Base-by-base conservation (phyloP, 768 basidiomycete genomes). In the Phaffia australis region DNA sequence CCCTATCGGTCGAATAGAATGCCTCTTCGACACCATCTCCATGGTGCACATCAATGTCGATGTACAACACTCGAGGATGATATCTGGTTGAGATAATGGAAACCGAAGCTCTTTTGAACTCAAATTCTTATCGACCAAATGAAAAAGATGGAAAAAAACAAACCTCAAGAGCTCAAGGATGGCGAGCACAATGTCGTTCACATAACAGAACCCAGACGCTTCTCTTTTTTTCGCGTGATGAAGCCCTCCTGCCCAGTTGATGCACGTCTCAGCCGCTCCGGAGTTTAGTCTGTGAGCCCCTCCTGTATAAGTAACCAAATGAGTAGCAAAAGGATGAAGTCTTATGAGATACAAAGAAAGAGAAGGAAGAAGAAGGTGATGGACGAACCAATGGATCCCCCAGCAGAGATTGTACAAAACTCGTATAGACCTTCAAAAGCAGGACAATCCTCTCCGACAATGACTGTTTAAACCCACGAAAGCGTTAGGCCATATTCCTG, bases 171-270 rank as follows among this genome's bases (percentile, higher is more conserved):
- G 84, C 76, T 95, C 94, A 57, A 99, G 81, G 49, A 95, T 94
- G 54, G 85, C 87, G 29, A 98, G 85, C 0, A 95, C 92, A 74
- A 97, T 99, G 76, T 76, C 78, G 76, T 99, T 99, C 78, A 98
- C 86, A 80, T 98, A 99, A 80, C 95, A 99, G 78, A 99, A 99
- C 18, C 95, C 95, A 8, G 88, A 89, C 0, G 94, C 95, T 78
- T 97, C 95, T 64, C 88, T 84, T 76, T 97, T 98, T 79, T 99
- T 99, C n/a, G 95, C 95, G 76, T 99, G 95, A 77, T 99, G 95
- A 3, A 99, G 81, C 1, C 95, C 95, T 11, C 95, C 95, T 0
- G 95, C 91, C 95, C 93, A 97, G 78, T 97, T 95, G 69, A 97
- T 89, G 0, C 86, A 85, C 56, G 87, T 83, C 71, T 88, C 87